These are phyloP conservation scores for Boletus subcaerulescens DNA, from an alignment of 768 basidiomycete genomes.

Conservation along the genomic window DNA sequence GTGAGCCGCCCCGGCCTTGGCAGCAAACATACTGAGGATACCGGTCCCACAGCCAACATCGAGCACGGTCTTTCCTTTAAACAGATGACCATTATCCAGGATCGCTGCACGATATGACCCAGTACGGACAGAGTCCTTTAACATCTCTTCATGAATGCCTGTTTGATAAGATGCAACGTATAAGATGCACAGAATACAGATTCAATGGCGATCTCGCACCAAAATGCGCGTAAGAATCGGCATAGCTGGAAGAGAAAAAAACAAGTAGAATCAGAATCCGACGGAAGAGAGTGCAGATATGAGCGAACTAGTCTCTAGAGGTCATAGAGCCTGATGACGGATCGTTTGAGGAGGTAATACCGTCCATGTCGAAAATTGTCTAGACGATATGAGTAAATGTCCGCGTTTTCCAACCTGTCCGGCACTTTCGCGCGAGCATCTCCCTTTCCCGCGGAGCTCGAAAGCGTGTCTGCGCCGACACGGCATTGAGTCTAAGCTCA, in stretches of 20 bases:
- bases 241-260: conserved; percentile 63
- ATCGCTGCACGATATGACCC: conserved; percentile 94
- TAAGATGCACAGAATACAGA: conserved; percentile 3
- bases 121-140: conserved; percentile 95
- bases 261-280: conserved; percentile 38
- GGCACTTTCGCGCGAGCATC: too few relatives aligned
- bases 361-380: conserved; percentile 23
- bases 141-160: conserved; percentile 99
- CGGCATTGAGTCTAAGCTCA: too few relatives aligned
- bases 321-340: conserved; percentile 57
- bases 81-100: conserved; percentile 90
- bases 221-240: conserved; percentile 94
- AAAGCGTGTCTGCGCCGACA: neutral
- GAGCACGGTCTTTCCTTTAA: conserved; percentile 94
- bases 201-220: conserved; percentile 45
- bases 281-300: conserved; percentile 23
- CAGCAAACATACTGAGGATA: conserved; percentile 97
- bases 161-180: conserved; percentile 2
- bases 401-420: too few relatives aligned
- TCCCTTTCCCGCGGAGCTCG: neutral
- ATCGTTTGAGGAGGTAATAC: conserved; percentile 30
- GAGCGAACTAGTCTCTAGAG: conserved; percentile 83
- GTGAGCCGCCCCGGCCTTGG: conserved; percentile 90
- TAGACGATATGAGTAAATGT: neutral
- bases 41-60: conserved; percentile 99